phyloP scores from a whole-genome alignment of 768 basidiomycete species.

The Auriscalpium vulgare region DNA sequence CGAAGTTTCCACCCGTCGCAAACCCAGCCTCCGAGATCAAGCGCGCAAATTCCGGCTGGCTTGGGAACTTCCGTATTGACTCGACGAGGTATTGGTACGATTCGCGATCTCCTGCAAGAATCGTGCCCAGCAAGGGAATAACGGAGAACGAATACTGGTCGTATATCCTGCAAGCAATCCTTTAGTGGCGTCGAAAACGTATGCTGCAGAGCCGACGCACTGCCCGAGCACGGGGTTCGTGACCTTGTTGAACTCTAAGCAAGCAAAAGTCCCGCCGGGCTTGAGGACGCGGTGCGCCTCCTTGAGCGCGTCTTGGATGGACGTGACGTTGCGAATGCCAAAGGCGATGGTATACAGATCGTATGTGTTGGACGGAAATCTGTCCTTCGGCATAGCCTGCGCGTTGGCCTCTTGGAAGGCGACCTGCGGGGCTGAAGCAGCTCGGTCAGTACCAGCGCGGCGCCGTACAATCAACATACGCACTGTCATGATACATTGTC shows the following conservation, averaged over 20 bases:
- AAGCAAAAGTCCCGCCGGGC: conserved; percentile 92
- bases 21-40: conserved; percentile 90
- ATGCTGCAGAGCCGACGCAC: conserved; percentile 42
- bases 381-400: conserved; percentile 57
- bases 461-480: conserved; percentile 20
- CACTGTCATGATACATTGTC: conserved; percentile 98
- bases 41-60: conserved; percentile 77
- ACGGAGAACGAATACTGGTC: conserved; percentile 94
- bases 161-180: conserved; percentile 53
- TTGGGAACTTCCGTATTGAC: conserved; percentile 90
- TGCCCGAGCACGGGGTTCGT: conserved; percentile 77
- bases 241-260: conserved; percentile 93
- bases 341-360: conserved; percentile 99
- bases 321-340: conserved; percentile 96
- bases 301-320: conserved; percentile 75
- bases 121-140: conserved; percentile 92
- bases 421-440: conserved; percentile 72
- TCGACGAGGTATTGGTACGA: conserved; percentile 98
- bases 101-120: conserved; percentile 88
- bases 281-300: conserved; percentile 93
- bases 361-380: conserved; percentile 76
- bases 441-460: conserved; percentile 2
- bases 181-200: background rate
- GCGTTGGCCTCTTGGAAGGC: conserved; percentile 92
- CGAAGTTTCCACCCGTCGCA: conserved; percentile 45